These are phyloP conservation scores for Daldinia eschscholtzii DNA, from an alignment of 2,329 filamentous ascomycete genomes.

Conservation along the genomic window DNA sequence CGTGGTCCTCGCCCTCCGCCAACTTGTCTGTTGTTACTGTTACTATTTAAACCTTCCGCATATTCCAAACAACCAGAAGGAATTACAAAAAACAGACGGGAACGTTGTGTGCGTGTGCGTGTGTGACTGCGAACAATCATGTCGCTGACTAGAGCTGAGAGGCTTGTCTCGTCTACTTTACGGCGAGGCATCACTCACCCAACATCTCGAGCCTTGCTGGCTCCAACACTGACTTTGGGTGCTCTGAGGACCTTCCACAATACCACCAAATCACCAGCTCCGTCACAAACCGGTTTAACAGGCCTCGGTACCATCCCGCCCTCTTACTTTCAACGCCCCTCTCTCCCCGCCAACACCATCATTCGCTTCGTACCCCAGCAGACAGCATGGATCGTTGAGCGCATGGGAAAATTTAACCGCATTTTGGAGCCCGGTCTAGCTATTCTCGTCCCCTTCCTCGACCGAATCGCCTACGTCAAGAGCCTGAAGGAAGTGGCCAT, in stretches of 20 bases:
- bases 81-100: not conserved
- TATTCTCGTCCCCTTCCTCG: conserved; percentile 88
- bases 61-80: not conserved
- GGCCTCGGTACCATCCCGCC: conserved; percentile 63
- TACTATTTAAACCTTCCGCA: not conserved
- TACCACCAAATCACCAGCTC: conserved; percentile 40
- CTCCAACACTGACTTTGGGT: conserved; percentile 34
- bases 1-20: conserved; percentile 2
- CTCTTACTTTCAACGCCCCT: conserved; percentile 82
- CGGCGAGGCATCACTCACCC: conserved; percentile 35
- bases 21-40: not conserved
- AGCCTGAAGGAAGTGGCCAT: conserved; percentile 95
- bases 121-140: conserved; percentile 33
- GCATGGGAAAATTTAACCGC: conserved; percentile 97
- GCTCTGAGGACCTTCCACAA: conserved; percentile 44
- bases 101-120: not conserved
- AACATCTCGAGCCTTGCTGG: conserved; percentile 24
- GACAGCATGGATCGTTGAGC: conserved; percentile 99
- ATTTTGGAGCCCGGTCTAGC: conserved; percentile 94
- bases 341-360: conserved; percentile 91
- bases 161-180: conserved; percentile 44
- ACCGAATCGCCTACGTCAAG: conserved; percentile 98
- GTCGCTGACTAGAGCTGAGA: conserved; percentile 48
- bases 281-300: conserved; percentile 41
- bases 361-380: conserved; percentile 99